Evolutionary conservation across 495 filamentous ascomycete species (phyloP).

Genomic region (Penicillium samsonianum): DNA sequence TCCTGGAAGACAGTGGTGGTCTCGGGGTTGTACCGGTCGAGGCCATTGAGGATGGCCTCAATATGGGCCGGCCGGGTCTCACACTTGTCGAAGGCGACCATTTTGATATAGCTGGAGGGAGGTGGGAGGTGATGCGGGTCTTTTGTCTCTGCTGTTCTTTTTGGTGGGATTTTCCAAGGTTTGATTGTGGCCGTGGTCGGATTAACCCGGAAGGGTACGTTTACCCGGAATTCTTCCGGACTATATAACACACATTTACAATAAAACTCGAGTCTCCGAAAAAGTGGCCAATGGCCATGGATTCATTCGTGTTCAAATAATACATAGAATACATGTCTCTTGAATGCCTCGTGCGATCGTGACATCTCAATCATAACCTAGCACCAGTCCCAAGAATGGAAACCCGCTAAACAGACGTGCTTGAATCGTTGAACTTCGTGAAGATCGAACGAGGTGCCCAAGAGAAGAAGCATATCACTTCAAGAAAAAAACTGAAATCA

Average conservation of each 20-base stretch:
- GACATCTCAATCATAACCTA: conserved; percentile 14
- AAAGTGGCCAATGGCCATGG: background rate
- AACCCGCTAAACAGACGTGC: conserved; percentile 6
- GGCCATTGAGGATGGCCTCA: conserved; percentile 83
- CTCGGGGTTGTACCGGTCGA: conserved; percentile 98
- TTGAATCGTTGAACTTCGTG: conserved; percentile 5
- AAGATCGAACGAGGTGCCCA: conserved; percentile 19
- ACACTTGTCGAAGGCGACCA: conserved; percentile 59
- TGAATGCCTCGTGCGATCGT: conserved; percentile 27
- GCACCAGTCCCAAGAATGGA: conserved; percentile 2
- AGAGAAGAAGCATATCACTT: conserved; percentile 19
- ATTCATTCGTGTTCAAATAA: conserved; percentile 27
- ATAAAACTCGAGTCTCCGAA: background rate
- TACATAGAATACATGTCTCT: conserved; percentile 37
- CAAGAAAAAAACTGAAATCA: conserved; percentile 11
- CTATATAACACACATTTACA: conserved; percentile 15
- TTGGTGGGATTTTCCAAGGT: conserved; percentile 39
- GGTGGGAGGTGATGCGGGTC: conserved; percentile 33
- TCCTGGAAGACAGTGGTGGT: conserved; percentile 92
- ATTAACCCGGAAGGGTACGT: conserved; percentile 24
- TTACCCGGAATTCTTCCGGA: conserved; percentile 28
- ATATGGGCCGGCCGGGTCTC: conserved; percentile 81
- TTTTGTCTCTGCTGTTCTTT: conserved; percentile 31
- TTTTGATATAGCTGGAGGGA: conserved; percentile 32
- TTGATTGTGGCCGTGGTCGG: conserved; percentile 39